These are phyloP conservation scores for Phlegmacium glaucopus DNA, from an alignment of 768 basidiomycete species.

Conservation along the genomic window DNA sequence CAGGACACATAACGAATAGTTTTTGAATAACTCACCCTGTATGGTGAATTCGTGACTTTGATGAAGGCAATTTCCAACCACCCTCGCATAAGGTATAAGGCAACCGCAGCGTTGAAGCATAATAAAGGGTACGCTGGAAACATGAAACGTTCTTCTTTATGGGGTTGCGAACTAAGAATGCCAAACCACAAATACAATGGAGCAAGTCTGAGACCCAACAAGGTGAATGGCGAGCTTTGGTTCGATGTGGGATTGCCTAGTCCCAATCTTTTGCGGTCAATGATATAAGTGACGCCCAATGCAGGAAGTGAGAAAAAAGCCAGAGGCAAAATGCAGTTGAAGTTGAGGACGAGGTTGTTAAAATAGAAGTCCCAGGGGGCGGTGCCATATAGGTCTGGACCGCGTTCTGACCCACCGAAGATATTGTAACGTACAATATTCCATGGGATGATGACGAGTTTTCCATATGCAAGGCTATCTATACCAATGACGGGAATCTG, in stretches of 20 bases:
- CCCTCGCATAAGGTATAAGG: conserved; percentile 79
- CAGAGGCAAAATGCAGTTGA: conserved; percentile 82
- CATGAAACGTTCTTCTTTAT: conserved; percentile 99
- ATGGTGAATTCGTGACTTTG: conserved; percentile 76
- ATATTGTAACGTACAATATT: conserved; percentile 95
- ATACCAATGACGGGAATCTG: conserved; percentile 82
- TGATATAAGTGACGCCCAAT: conserved; percentile 64
- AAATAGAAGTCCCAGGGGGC: conserved; percentile 86
- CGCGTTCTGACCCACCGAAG: conserved; percentile 72
- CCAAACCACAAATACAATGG: conserved; percentile 90
- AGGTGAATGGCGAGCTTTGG: conserved; percentile 75
- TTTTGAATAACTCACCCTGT: conserved; percentile 54
- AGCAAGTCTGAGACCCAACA: conserved; percentile 74
- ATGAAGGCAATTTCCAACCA: conserved; percentile 82
- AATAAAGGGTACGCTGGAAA: conserved; percentile 90
- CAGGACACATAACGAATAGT: not conserved
- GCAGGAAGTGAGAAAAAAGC: conserved; percentile 81
- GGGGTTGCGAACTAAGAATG: conserved; percentile 77
- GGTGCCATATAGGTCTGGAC: conserved; percentile 93
- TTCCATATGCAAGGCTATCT: conserved; percentile 87
- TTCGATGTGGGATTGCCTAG: conserved; percentile 42
- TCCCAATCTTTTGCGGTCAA: conserved; percentile 79
- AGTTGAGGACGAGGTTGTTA: conserved; percentile 87
- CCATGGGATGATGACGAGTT: conserved; percentile 77
- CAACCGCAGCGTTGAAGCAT: conserved; percentile 93